Evolutionary conservation across 1,139 yeast species (phyloP).

Genomic region (Saccharomycopsis hybrid): DNA sequence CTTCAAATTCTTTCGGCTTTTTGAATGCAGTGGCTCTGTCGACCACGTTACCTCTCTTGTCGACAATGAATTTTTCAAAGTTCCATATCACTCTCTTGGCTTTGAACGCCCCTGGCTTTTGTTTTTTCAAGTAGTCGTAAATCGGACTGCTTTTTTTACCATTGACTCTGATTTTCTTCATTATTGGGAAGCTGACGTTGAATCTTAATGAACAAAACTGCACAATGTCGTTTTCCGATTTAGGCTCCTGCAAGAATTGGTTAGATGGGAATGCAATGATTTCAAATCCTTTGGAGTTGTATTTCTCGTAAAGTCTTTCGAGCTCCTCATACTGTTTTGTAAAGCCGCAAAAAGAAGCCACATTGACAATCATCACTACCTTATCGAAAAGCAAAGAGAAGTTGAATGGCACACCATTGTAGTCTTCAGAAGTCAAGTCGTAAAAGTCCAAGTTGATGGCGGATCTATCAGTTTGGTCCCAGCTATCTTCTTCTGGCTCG

Average conservation of each 20-base stretch:
- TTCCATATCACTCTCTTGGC: slow-evolving; percentile 83
- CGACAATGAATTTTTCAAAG: slow-evolving; percentile 78
- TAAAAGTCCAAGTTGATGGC: slow-evolving; percentile 64
- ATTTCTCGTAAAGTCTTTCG: slow-evolving; percentile 68
- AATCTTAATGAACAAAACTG: slow-evolving; percentile 50
- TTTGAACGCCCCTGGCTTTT: slow-evolving; percentile 59
- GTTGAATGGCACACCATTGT: slow-evolving; percentile 56
- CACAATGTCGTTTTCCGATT: slow-evolving; percentile 50
- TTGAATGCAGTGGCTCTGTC: slow-evolving; percentile 61
- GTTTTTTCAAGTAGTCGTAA: slow-evolving; percentile 59
- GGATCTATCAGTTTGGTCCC: slow-evolving; percentile 1
- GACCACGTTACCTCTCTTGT: slow-evolving; percentile 58
- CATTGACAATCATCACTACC: slow-evolving; percentile 84
- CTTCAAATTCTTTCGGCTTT: slow-evolving; percentile 55
- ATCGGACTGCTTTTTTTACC: slow-evolving; percentile 72
- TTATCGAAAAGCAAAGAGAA: slow-evolving; percentile 74
- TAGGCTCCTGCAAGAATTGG: slow-evolving; percentile 82
- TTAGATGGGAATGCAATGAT: slow-evolving; percentile 85
- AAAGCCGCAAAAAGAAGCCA: slow-evolving; percentile 87
- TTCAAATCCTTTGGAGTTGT: slow-evolving; percentile 58
- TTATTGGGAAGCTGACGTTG: slow-evolving; percentile 58
- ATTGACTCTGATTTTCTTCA: slow-evolving; percentile 78
- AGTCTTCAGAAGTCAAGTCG: slow-evolving; percentile 50
- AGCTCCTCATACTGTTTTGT: slow-evolving; percentile 81
- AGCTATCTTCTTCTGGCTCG: not conserved